phyloP scores from a whole-genome alignment of 345 rosid species.

The Eucalyptus pauciflora region DNA sequence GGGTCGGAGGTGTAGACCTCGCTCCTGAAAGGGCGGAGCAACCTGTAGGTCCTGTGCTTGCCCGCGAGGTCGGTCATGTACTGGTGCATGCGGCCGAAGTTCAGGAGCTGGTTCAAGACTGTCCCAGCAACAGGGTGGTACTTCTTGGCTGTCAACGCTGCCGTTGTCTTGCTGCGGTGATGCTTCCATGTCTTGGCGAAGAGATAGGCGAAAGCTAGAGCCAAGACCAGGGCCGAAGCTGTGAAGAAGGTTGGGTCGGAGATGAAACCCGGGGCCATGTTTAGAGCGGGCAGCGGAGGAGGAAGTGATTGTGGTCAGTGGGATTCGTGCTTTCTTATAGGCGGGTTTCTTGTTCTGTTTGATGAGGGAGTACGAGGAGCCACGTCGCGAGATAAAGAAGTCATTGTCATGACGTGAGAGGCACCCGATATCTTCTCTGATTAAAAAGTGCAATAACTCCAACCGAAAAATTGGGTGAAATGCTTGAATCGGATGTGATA shows the following conservation, averaged over 20 bases:
- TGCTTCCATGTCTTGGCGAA: not conserved
- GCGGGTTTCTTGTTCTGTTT: not conserved
- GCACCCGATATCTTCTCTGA: too few relatives aligned
- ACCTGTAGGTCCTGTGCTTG: constrained; percentile 35
- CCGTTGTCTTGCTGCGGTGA: not conserved
- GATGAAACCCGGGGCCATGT: not conserved
- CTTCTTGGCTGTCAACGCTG: not conserved
- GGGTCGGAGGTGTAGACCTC: constrained; percentile 43
- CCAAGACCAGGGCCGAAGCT: constrained; percentile 2
- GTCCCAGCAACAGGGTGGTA: constrained; percentile 57
- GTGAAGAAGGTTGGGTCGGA: not conserved
- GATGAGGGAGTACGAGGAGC: not conserved
- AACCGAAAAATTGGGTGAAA: too few relatives aligned
- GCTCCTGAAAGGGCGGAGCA: constrained; percentile 24
- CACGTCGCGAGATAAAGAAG: not conserved
- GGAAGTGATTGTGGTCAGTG: not conserved
- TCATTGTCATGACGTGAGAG: not conserved
- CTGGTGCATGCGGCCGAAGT: constrained; percentile 32
- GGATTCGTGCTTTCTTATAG: not conserved
- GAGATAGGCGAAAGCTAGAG: not conserved
- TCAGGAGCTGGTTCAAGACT: constrained; percentile 31
- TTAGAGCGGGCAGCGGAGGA: not conserved
- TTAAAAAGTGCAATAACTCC: too few relatives aligned
- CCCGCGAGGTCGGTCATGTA: constrained; percentile 40
- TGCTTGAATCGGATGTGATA: too few relatives aligned